Evolutionary conservation across 441 rosid genomes (phyloP).

Genomic region (Dalechampia spathulata): DNA sequence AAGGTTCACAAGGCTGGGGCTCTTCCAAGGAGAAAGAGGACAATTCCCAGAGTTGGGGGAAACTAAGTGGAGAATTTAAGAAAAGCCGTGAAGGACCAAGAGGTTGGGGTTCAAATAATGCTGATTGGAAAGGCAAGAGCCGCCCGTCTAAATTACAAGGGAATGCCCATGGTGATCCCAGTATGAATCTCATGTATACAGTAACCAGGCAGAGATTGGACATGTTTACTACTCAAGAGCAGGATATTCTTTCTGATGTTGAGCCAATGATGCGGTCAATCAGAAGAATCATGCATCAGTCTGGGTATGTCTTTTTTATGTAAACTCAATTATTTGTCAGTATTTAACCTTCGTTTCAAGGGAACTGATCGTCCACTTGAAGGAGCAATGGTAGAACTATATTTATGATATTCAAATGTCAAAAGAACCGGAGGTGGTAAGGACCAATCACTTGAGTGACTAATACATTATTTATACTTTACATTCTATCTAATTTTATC

Average conservation of each 20-base stretch:
- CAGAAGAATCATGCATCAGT: constrained; percentile 51
- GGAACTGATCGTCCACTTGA: no score
- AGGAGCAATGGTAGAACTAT: no score
- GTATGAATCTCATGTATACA: constrained; percentile 35
- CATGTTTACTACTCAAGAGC: constrained; percentile 77
- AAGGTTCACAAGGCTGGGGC: constrained; percentile 3
- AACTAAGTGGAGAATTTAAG: constrained; percentile 26
- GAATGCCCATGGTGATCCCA: constrained; percentile 19
- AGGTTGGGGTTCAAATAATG: constrained; percentile 41
- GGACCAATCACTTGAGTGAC: no score
- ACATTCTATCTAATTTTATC: no score
- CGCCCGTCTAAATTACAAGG: constrained; percentile 44
- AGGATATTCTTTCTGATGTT: constrained; percentile 52
- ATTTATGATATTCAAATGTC: no score
- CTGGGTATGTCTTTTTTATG: constrained; percentile 41
- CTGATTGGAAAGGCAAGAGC: constrained; percentile 52
- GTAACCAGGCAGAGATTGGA: constrained; percentile 67
- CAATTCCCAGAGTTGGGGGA: constrained; percentile 22
- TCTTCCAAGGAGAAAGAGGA: no score
- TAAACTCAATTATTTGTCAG: neutral
- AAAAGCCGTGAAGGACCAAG: constrained; percentile 33
- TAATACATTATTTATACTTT: no score
- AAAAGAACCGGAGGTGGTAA: no score
- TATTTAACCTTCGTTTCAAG: no score
- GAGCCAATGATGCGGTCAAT: constrained; percentile 66